Percentiles rank a stretch among this genome's conserved stretches.
Evolutionary conservation across 805 yeast genomes (phyloP).

Genomic region (Wickerhamomyces sydowiorum): DNA sequence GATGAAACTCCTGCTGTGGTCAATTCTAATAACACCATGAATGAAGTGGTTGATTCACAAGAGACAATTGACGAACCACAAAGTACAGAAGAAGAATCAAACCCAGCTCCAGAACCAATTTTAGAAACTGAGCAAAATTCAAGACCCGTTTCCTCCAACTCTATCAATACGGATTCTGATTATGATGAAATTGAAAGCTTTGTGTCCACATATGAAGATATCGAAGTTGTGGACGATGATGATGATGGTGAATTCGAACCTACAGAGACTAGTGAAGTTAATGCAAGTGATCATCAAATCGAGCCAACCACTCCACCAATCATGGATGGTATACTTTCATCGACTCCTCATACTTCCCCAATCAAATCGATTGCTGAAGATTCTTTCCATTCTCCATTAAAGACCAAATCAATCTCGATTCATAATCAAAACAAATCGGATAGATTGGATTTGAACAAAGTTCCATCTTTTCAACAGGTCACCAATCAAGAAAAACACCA

Average conservation of each 20-base stretch:
- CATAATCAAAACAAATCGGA: neutral
- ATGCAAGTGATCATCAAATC: constrained; percentile 8
- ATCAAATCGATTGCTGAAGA: constrained; percentile 18
- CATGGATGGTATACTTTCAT: constrained; percentile 18
- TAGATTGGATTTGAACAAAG: constrained; percentile 13
- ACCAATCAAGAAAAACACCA: constrained; percentile 5
- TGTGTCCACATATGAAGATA: constrained; percentile 20
- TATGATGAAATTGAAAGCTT: constrained; percentile 25
- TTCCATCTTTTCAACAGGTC: constrained; percentile 14
- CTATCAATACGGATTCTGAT: neutral
- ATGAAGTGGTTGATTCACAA: too few relatives aligned
- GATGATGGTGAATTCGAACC: constrained; percentile 1
- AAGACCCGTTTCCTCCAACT: neutral
- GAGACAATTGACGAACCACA: neutral
- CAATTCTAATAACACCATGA: too few relatives aligned
- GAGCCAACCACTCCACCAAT: constrained; percentile 23
- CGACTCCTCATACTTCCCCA: constrained; percentile 22
- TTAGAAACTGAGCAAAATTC: constrained; percentile 2
- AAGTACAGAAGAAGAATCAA: neutral
- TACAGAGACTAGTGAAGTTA: constrained; percentile 5
- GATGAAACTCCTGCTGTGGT: too few relatives aligned
- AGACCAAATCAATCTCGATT: neutral
- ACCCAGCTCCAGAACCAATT: too few relatives aligned
- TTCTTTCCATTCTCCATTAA: neutral
- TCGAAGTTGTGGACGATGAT: neutral